Base-by-base conservation (phyloP, 441 rosid species). In the Croton setiger region DNA sequence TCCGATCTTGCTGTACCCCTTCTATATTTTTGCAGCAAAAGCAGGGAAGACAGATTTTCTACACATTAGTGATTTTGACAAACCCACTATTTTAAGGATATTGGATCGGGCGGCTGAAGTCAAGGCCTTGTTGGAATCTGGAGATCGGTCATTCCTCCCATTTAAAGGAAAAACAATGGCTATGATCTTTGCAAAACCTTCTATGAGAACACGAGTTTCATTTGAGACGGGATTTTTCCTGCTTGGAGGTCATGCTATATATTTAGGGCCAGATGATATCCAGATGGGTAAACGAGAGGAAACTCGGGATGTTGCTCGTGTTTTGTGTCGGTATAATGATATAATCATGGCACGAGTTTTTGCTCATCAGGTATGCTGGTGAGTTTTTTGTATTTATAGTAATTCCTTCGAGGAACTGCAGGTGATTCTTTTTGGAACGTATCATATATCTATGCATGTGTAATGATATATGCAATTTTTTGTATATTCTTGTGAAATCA, bases 241-340 rank as follows among this genome's bases (percentile, higher is more conserved):
- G 82, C 91, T 96, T 13, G 96, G 98, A 36, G 99, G 99, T 11
- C 99, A 93, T 85, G 97, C 98, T 20, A 45, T 93, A 39, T 93
- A 93, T 75, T 81, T 91, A 52, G 98, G 98, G 43, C 99, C 96
- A 2, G 59, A 89, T 79, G 99, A 95, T 67, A 91, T 95, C 63
- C 98, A 92, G 88, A 95, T 91, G 98, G 99, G 99, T 31, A 88
- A 87, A 74, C 81, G 97, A 4, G 99, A 95, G 83, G 98, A 92
- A 75, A 92, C 97, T 67, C 91, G 93, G 17, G 99, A 96, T 70
- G 93, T 92, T 73, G 96, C 99, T 73, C 99, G 98, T 75, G 98
- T 96, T 75, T 74, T 96, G 36, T 87, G 80, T 43, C 75, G 96
- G 72, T 95, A 95, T 72, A 95, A 95, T 79, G 97, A 96, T 73